A percentile compares a stretch with the other conserved stretches of the same genome.
These are phyloP conservation scores for Dioscorea cayenensis DNA, from an alignment of 116 monocot genomes.

Conservation along the genomic window DNA sequence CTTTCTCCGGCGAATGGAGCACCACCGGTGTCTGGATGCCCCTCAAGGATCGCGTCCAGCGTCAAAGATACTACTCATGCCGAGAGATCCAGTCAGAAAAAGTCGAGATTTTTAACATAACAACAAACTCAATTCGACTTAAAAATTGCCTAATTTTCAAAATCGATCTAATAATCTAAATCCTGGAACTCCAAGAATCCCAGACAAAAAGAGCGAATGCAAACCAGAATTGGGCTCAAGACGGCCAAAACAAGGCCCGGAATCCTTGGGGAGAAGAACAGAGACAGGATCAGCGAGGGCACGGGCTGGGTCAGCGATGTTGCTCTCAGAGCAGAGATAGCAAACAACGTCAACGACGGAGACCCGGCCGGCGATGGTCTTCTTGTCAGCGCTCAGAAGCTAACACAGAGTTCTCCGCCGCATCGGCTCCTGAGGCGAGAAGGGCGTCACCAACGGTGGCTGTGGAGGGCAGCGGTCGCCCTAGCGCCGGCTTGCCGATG, in stretches of 20 bases:
- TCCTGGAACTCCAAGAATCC: background rate
- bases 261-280: constrained; percentile 18
- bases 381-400: constrained; percentile 20
- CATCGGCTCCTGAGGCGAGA: constrained; percentile 23
- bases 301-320: constrained; percentile 15
- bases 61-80: constrained; percentile 40
- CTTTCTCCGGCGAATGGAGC: constrained; percentile 31
- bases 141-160: background rate
- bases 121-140: background rate
- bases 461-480: constrained; percentile 40
- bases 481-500: constrained; percentile 87
- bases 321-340: constrained; percentile 43
- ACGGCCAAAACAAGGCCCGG: constrained; percentile 27
- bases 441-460: constrained; percentile 65
- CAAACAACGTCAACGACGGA: constrained; percentile 62
- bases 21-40: constrained; percentile 41
- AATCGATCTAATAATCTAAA: background rate
- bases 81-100: background rate
- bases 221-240: constrained; percentile 51
- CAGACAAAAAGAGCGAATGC: background rate
- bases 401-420: constrained; percentile 20
- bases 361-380: constrained; percentile 27
- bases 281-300: constrained; percentile 43
- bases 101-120: background rate
- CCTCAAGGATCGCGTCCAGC: constrained; percentile 61